Percentiles rank a stretch among this genome's conserved stretches.
Evolutionary conservation across 441 rosid species (phyloP).

Genomic region (Corymbia calophylla): DNA sequence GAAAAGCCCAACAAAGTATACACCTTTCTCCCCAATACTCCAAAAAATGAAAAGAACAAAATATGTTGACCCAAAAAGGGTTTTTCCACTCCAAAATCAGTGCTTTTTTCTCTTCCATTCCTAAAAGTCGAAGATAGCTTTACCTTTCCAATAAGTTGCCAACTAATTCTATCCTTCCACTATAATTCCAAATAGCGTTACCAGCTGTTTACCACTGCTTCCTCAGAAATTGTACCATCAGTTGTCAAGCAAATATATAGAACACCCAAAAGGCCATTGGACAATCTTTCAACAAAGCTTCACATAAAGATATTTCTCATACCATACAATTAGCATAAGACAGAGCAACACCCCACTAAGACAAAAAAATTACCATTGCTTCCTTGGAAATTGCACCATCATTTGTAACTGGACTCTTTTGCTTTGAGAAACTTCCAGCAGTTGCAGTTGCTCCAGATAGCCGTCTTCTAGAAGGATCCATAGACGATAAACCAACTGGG

Average conservation of each 20-base stretch:
- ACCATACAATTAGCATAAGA: not conserved
- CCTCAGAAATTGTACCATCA: not conserved
- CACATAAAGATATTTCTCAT: not conserved
- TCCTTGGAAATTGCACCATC: constrained; percentile 36
- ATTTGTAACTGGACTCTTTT: constrained; percentile 35
- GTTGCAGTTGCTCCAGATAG: constrained; percentile 37
- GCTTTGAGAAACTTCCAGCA: constrained; percentile 44
- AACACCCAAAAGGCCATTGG: not conserved
- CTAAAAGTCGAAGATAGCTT: not conserved
- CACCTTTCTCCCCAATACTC: not conserved
- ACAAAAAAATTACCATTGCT: constrained; percentile 25
- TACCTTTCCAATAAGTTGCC: not conserved
- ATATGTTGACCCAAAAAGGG: not conserved
- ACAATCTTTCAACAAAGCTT: not conserved
- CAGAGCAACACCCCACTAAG: not conserved
- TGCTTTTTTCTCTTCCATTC: not conserved
- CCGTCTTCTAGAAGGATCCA: constrained; percentile 53
- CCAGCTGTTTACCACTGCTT: not conserved
- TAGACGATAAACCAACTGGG: constrained; percentile 24
- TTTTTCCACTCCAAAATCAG: not conserved
- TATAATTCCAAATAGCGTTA: not conserved
- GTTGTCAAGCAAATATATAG: not conserved
- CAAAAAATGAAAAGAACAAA: not conserved
- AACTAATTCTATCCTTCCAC: not conserved
- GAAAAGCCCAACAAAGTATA: not conserved